Evolutionary conservation across 2,329 filamentous ascomycete species (phyloP), one percentile per base, ranked within the genome.

Genomic region (Colletotrichum godetiae): DNA sequence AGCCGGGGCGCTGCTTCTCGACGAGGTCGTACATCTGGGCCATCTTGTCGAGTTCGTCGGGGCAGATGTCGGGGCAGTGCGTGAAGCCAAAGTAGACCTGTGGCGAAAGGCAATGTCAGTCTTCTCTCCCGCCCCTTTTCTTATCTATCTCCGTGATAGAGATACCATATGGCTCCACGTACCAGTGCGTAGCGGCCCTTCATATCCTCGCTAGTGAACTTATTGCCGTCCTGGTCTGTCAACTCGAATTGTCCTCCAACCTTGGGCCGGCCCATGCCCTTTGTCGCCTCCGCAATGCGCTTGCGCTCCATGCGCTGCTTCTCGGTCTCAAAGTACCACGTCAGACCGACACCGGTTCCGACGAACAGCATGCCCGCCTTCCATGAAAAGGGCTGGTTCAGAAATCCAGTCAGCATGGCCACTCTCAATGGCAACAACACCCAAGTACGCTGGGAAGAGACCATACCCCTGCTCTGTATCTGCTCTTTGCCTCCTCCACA

Each of bases 11-110:
- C 78, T 88, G 83, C 62, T 85, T 85, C 77, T 91, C 86, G 57
- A 92, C 88, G 7, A 90, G 86, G 80, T 99, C 95, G 80, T 97
- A 93, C 91, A 98, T 98, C 72, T 89, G 88, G n/a, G 96, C 94
- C 95, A 99, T 98, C 87, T 99, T 99, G 86, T 99, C 97, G 78
- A 99, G 92, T 85, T 99, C 97, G 80, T 99, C 97, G 42, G 97
- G 97, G 86, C 97, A 99, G 81, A 99, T 99, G 82, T 99, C 97
- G 29, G 97, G 97, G 82, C 97, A 99, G 84, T 98, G 95, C 10
- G 95, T 96, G 88, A 99, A 99, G 79, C 97, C 97, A 82, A 99
- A 99, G 86, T 99, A 99, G 49, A 98, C 92, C 94, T 97, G 76
- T 22, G 5, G 12, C 22, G 46, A 10, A 19, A 56, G 11, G 12